Conservation (phyloP, 2,329 filamentous ascomycete genomes). For the Verticillium nubilum region DNA sequence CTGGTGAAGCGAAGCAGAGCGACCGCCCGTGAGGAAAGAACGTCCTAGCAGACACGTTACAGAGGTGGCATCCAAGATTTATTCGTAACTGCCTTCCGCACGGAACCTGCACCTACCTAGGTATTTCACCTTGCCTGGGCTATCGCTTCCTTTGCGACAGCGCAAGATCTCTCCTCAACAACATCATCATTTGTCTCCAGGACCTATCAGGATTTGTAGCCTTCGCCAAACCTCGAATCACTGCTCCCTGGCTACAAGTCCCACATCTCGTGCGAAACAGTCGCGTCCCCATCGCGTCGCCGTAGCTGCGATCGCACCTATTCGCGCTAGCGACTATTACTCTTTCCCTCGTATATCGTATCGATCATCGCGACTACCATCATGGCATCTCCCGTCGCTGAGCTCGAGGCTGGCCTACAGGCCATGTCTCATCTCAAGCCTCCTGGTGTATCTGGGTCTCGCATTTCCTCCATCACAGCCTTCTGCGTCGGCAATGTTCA, state of each 20-base stretch:
- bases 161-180: not conserved
- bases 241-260: not conserved
- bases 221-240: not conserved
- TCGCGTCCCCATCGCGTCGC: not conserved
- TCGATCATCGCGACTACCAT: slow-evolving; percentile 12
- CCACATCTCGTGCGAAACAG: not conserved
- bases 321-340: not conserved
- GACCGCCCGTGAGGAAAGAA: not conserved
- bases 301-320: not conserved
- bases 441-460: slow-evolving; percentile 88
- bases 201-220: not conserved
- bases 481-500: slow-evolving; percentile 87
- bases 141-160: not conserved
- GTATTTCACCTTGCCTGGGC: not conserved
- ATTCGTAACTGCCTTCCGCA: not conserved
- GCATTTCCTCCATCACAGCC: slow-evolving; percentile 80
- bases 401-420: slow-evolving; percentile 84
- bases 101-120: not conserved
- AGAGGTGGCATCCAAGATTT: not conserved
- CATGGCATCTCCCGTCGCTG: slow-evolving; percentile 82
- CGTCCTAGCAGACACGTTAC: not conserved
- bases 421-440: slow-evolving; percentile 89
- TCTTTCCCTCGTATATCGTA: not conserved
- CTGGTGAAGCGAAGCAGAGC: not conserved
- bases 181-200: not conserved